phyloP scores from a whole-genome alignment of 2,329 filamentous ascomycete genomes.

The Aspergillus vadensis region DNA sequence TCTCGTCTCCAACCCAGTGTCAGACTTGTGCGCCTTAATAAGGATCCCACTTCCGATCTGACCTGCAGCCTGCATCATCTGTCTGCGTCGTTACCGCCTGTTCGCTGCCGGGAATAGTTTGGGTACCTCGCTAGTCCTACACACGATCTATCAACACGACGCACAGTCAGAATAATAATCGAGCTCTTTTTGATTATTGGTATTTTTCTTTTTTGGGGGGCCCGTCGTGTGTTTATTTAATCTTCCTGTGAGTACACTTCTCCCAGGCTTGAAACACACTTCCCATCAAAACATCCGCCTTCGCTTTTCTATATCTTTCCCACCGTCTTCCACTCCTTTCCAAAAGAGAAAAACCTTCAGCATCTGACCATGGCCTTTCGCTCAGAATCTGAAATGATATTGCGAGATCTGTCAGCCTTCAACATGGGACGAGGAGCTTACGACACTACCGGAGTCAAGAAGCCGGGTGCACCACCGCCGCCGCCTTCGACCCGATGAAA shows the following conservation, averaged over 20 bases:
- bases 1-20: slow-evolving; percentile 18
- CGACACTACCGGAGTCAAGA: slow-evolving; percentile 55
- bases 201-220: slow-evolving; percentile 14
- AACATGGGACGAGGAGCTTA: slow-evolving; percentile 57
- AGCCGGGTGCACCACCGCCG: slow-evolving; percentile 49
- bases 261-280: slow-evolving; percentile 3
- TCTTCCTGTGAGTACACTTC: slow-evolving; percentile 20
- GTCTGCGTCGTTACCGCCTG: slow-evolving; percentile 24
- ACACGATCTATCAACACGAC: slow-evolving; percentile 21
- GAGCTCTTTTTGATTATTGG: slow-evolving; percentile 15
- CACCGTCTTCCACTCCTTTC: slow-evolving; percentile 4
- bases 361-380: slow-evolving; percentile 35
- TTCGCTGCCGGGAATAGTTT: slow-evolving; percentile 28
- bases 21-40: slow-evolving; percentile 34
- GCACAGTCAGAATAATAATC: slow-evolving; percentile 19
- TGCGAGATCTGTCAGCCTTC: slow-evolving; percentile 43
- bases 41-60: slow-evolving; percentile 41
- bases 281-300: background rate
- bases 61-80: slow-evolving; percentile 33
- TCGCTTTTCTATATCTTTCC: background rate
- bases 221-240: slow-evolving; percentile 17
- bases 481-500: slow-evolving; percentile 35
- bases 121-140: slow-evolving; percentile 23
- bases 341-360: background rate
- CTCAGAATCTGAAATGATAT: slow-evolving; percentile 44